Evolutionary conservation across 2,329 filamentous ascomycete species (phyloP).

Genomic region (Pseudocercospora musae): DNA sequence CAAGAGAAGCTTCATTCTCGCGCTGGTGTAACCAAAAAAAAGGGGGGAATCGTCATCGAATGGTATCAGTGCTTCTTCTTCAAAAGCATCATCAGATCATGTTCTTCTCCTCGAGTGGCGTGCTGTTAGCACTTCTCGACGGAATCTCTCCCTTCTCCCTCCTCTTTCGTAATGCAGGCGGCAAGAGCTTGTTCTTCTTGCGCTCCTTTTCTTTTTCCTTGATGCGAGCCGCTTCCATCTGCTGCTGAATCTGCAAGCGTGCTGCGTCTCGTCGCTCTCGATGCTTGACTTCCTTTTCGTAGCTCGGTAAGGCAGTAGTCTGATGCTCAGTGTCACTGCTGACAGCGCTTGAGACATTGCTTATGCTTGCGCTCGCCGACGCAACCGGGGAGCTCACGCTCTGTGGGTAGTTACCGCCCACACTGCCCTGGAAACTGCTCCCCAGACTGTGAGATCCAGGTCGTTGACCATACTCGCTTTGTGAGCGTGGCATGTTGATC

Average conservation of each 20-base stretch:
- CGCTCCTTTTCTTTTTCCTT: conserved; percentile 38
- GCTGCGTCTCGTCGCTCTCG: conserved; percentile 32
- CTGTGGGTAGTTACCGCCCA: conserved; percentile 18
- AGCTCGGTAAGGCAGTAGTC: conserved; percentile 35
- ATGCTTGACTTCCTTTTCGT: conserved; percentile 34
- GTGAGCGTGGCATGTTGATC: conserved; percentile 10
- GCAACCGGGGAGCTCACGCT: conserved; percentile 18
- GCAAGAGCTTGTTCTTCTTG: conserved; percentile 40
- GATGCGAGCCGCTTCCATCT: conserved; percentile 31
- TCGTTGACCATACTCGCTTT: conserved; percentile 20
- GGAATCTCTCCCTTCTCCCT: conserved; percentile 35
- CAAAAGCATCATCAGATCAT: conserved; percentile 6
- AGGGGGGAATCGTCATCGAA: background rate
- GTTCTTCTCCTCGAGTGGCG: conserved; percentile 10
- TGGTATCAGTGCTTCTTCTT: background rate
- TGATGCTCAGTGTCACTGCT: conserved; percentile 35
- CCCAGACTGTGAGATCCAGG: conserved; percentile 25
- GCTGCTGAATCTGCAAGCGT: conserved; percentile 33
- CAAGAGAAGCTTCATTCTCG: background rate
- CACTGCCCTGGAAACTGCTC: conserved; percentile 23
- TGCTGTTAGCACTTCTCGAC: conserved; percentile 16
- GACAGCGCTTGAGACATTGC: conserved; percentile 31
- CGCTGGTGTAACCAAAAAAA: background rate
- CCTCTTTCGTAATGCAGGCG: conserved; percentile 35
- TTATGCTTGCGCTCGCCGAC: conserved; percentile 28